phyloP scores from a whole-genome alignment of 2,329 filamentous ascomycete genomes.

The Penicillium griseofulvum region DNA sequence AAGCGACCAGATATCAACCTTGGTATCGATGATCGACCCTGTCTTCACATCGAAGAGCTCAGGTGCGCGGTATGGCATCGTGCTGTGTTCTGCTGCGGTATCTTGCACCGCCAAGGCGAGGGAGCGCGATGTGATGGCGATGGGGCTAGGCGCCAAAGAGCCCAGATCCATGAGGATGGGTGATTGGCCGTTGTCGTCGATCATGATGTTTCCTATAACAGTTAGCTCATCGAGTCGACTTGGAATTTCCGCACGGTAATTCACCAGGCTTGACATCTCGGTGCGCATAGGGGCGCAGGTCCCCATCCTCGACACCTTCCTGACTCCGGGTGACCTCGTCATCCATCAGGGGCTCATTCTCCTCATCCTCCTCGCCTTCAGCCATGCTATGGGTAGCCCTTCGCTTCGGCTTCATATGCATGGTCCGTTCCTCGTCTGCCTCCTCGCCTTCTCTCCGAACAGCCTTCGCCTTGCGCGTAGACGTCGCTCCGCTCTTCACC shows the following conservation, averaged over 20 bases:
- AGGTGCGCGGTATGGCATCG: slow-evolving; percentile 96
- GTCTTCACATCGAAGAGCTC: slow-evolving; percentile 98
- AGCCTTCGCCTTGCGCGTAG: slow-evolving; percentile 54
- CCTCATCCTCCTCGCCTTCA: slow-evolving; percentile 72
- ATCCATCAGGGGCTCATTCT: slow-evolving; percentile 81
- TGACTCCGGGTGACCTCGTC: slow-evolving; percentile 67
- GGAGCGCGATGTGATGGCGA: slow-evolving; percentile 83
- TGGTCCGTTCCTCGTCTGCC: slow-evolving; percentile 48
- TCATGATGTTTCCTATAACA: slow-evolving; percentile 86
- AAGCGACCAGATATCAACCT: slow-evolving; percentile 96
- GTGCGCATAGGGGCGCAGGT: slow-evolving; percentile 80
- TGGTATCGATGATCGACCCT: slow-evolving; percentile 85
- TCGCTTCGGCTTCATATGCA: slow-evolving; percentile 40
- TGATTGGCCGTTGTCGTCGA: slow-evolving; percentile 80
- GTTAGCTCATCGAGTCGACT: not conserved
- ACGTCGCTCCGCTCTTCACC: slow-evolving; percentile 56
- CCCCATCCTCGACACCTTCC: slow-evolving; percentile 66
- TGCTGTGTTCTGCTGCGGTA: slow-evolving; percentile 90
- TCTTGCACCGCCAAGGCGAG: slow-evolving; percentile 91
- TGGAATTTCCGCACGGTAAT: slow-evolving; percentile 19
- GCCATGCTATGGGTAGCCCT: slow-evolving; percentile 46
- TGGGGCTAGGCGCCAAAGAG: slow-evolving; percentile 81
- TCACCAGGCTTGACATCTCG: slow-evolving; percentile 94
- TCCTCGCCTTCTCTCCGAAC: slow-evolving; percentile 56
- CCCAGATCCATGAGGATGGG: slow-evolving; percentile 98